Percentiles rank a stretch among this genome's conserved stretches.
Conservation (phyloP, 345 rosid genomes). For the Aquilaria yunnanensis region DNA sequence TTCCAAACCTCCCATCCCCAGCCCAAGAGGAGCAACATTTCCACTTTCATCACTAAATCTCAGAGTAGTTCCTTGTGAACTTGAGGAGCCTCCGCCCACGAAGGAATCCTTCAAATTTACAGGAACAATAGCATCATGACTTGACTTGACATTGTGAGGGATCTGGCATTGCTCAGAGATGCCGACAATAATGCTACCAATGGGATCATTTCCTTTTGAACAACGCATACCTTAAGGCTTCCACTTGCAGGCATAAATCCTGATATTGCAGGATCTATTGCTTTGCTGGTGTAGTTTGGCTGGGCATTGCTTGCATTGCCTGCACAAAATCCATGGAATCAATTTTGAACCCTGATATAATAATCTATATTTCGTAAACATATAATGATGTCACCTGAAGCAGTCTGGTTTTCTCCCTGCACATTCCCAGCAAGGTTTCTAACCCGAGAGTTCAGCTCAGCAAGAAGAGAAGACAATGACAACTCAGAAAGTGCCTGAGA, state of each 20-base stretch:
- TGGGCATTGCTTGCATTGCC: constrained; percentile 23
- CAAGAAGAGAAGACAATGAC: constrained; percentile 27
- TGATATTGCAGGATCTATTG: constrained; percentile 27
- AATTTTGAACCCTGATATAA: constrained; percentile 19
- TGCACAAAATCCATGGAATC: constrained; percentile 21
- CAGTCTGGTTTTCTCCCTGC: constrained; percentile 44
- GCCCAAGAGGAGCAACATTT: constrained; percentile 65
- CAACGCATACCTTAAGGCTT: constrained; percentile 38
- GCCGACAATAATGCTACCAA: not conserved
- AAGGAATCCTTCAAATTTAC: constrained; percentile 29
- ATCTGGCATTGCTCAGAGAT: constrained; percentile 10
- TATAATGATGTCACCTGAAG: constrained; percentile 38
- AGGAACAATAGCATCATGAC: constrained; percentile 18
- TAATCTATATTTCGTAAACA: constrained; percentile 22
- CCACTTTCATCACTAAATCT: constrained; percentile 36
- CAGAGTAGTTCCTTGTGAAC: constrained; percentile 24
- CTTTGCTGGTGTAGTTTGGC: constrained; percentile 24
- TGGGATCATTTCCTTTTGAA: constrained; percentile 1
- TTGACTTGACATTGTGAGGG: constrained; percentile 19
- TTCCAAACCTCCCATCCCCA: constrained; percentile 79
- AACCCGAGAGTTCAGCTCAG: constrained; percentile 42
- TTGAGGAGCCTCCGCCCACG: constrained; percentile 21
- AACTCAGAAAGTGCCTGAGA: constrained; percentile 32
- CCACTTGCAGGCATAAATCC: constrained; percentile 23
- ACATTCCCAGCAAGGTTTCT: constrained; percentile 36